Percentiles rank a stretch among this genome's conserved stretches.
Conservation (phyloP, 2,329 filamentous ascomycete genomes). For the Cadophora malorum region DNA sequence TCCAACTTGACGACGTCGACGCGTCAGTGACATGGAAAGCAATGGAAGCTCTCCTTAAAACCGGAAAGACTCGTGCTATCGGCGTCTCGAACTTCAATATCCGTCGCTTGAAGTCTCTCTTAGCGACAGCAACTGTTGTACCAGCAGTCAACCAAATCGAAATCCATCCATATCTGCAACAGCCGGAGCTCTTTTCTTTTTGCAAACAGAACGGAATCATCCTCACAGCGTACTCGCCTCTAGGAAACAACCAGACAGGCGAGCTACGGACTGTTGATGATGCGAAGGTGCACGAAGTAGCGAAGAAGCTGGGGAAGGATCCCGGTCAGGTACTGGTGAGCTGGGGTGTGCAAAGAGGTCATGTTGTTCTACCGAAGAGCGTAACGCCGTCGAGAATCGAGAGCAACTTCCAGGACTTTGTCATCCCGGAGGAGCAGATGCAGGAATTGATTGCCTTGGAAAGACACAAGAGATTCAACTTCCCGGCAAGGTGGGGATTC, state of each 20-base stretch:
- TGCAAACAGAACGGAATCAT: constrained; percentile 47
- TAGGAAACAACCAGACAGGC: constrained; percentile 66
- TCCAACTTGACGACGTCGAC: constrained; percentile 24
- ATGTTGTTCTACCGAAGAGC: constrained; percentile 74
- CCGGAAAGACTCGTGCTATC: constrained; percentile 36
- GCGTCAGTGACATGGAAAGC: constrained; percentile 41
- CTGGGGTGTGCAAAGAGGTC: constrained; percentile 71
- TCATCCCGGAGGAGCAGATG: constrained; percentile 48
- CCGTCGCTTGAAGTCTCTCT: constrained; percentile 57
- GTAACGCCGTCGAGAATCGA: constrained; percentile 58
- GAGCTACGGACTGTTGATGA: constrained; percentile 58
- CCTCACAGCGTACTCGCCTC: constrained; percentile 71
- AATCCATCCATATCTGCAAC: constrained; percentile 40
- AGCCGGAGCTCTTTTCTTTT: constrained; percentile 38
- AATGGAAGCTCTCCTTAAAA: constrained; percentile 43
- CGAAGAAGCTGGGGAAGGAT: constrained; percentile 65
- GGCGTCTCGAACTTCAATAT: constrained; percentile 47
- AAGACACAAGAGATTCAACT: constrained; percentile 52
- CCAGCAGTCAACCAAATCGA: constrained; percentile 50
- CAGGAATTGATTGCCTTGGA: constrained; percentile 49
- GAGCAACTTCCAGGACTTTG: constrained; percentile 47
- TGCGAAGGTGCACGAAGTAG: constrained; percentile 66
- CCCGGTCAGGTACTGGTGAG: constrained; percentile 69
- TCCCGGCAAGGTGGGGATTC: constrained; percentile 50
- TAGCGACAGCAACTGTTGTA: constrained; percentile 50